Percentiles rank a stretch among this genome's conserved stretches.
Evolutionary conservation across 1,284 basidiomycete genomes (phyloP).

Genomic region (Melampsora larici-populina): DNA sequence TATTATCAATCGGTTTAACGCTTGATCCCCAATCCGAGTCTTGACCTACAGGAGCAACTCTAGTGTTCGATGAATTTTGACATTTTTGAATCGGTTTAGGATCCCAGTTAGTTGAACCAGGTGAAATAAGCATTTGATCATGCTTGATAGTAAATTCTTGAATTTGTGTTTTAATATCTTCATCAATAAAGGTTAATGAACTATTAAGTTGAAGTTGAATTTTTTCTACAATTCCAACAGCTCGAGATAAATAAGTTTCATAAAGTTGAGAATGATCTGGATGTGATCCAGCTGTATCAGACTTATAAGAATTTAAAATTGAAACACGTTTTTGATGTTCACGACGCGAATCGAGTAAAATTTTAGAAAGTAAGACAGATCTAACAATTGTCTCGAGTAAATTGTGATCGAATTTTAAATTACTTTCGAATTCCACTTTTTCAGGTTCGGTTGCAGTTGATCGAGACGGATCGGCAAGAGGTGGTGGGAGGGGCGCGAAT

Average conservation of each 20-base stretch:
- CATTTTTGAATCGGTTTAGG: background rate
- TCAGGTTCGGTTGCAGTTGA: background rate
- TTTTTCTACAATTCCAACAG: background rate
- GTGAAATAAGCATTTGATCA: background rate
- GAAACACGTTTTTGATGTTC: background rate
- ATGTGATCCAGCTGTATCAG: background rate
- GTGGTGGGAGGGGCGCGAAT: background rate
- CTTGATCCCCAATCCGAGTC: background rate
- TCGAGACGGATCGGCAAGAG: background rate
- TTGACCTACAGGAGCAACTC: background rate
- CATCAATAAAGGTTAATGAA: background rate
- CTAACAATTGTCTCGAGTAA: background rate
- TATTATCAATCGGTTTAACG: background rate
- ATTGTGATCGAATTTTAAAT: too few species aligned
- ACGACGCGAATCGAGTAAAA: background rate
- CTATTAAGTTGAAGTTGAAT: background rate
- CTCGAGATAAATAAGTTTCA: background rate
- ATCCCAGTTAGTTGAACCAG: background rate
- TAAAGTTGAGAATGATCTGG: background rate
- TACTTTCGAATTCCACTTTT: background rate
- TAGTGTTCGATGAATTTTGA: background rate
- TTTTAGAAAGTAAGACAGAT: background rate
- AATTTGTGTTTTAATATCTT: background rate
- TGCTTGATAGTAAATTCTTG: background rate
- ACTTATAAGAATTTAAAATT: background rate